Conservation (phyloP, 257 asterid genomes). For the Plantago ovata region DNA sequence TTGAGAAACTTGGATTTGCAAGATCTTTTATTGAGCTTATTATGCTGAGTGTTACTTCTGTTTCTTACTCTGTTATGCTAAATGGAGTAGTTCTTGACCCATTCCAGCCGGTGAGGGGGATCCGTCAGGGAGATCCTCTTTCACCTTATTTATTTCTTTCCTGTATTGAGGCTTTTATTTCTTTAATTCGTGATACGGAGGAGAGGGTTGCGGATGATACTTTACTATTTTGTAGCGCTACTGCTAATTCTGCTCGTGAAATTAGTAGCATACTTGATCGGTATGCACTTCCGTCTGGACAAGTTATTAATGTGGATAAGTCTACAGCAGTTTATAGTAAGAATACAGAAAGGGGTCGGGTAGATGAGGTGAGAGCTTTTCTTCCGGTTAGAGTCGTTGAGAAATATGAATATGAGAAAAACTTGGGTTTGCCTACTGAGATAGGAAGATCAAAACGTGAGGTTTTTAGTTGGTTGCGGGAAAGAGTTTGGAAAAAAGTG, state of each 20-base stretch:
- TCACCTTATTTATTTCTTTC: too few species aligned
- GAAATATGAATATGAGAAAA: conserved; percentile 6
- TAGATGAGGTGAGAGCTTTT: too few species aligned
- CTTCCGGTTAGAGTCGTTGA: not conserved
- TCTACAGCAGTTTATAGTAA: not conserved
- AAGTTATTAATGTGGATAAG: too few species aligned
- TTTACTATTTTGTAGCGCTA: not conserved
- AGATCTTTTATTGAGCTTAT: not conserved
- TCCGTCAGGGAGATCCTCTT: too few species aligned
- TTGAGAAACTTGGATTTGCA: not conserved
- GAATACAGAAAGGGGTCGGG: not conserved
- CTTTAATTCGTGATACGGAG: not conserved
- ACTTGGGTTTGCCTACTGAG: not conserved
- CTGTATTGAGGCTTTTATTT: too few species aligned
- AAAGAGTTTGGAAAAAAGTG: too few species aligned
- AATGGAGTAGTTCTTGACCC: not conserved
- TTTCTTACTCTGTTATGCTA: not conserved
- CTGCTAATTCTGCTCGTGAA: not conserved
- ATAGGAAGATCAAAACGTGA: not conserved
- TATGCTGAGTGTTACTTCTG: not conserved
- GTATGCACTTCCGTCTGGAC: not conserved
- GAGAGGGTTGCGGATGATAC: not conserved
- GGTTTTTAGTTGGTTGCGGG: not conserved
- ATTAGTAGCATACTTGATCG: not conserved
- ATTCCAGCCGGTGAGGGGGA: not conserved